Base-by-base conservation (phyloP, 2,329 filamentous ascomycete genomes). In the Phialophora tarda region DNA sequence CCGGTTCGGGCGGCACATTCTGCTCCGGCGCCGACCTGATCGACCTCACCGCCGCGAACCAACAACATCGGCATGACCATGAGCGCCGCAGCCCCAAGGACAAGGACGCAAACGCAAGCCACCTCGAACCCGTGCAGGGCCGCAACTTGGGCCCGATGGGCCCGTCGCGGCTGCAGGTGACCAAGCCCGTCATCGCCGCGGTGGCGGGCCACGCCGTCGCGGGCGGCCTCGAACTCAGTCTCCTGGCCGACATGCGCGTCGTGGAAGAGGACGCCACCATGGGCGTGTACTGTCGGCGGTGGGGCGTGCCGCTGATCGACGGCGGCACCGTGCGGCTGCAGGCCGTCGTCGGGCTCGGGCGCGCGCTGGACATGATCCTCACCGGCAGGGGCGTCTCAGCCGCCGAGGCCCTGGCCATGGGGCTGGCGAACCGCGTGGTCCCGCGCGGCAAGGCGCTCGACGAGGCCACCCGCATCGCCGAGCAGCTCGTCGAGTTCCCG, bases 311-410 rank as follows among this genome's bases (percentile, higher is more conserved):
- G 3, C 73, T 85, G 26, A 82, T 85, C 50, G 84, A 81, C 30
- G 81, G 82, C 7, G 85, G 84, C 1, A 86, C 84, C 0, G 83
- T 86, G 0, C 79, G 84, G 0, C 73, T 86, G 5, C 83, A 82
- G 64, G 78, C 78, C 1, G 78, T 85, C 53, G 74, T 87, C 24
- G 85, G 85, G 0, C 76, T 86, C 0, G 83, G 84, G 0, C 73
- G 83, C 2, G 84, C 85, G 0, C 67, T 86, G 62, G 85, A 87
- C 72, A 83, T 87, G 81, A 84, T 86, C 17, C 75, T 87, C 4
- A 87, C 85, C 0, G 85, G 85, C 0, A 75, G 84, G 0, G 71
- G 79, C 0, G 82, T 87, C 0, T 69, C 67, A 0, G 84, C 84
- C 0, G 70, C 78, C 21, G 84, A 87, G 69, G 84, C 84, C 0